Base-by-base conservation (phyloP, 306 rosid genomes). In the Abrus pulchellus region DNA sequence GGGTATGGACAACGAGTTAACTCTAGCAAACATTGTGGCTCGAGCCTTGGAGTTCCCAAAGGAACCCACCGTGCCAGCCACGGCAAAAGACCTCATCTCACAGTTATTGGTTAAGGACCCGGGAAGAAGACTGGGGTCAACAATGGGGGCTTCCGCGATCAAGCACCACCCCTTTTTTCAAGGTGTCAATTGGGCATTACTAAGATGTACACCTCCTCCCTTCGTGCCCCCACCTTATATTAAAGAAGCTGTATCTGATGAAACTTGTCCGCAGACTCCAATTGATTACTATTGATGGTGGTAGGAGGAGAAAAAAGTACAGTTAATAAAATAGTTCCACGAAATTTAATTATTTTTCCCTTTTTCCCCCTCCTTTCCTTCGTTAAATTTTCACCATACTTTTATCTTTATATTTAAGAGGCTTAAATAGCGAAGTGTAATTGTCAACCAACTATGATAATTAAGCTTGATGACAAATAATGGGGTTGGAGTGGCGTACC, bases 11-110 rank as follows among this genome's bases (percentile, higher is more conserved):
- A 83, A 88, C 14, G 91, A 88, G 84, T 20, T 85, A 60, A 88
- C 91, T 40, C 43, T 88, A 28, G 91, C 91, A 9, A 88, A 88
- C 70, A 88, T 88, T 1, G 91, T 88, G 83, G 91, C 91, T 52
- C 86, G 91, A 64, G 91, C 91, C 74, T 80, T 88, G 5, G 91
- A 88, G 91, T 88, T 88, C 69, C 91, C 91, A 0, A 88, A 88
- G 60, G 91, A 88, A 65, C 89, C 91, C 9, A 27, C 75, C 68
- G 84, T 88, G 69, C 91, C 91, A 0, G 74, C 91, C 59, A 64
- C 87, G 61, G 88, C 86, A 6, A 88, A 85, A 81, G 91, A 88
- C 72, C 89, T 88, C 27, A 77, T 88, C 69, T 81, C 89, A 10
- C 91, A 88, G 45, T 70, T 88, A 28, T 81, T 85, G 84, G 83